These are phyloP conservation scores for Auricularia auricula-judae DNA, from an alignment of 768 basidiomycete species.

Conservation along the genomic window DNA sequence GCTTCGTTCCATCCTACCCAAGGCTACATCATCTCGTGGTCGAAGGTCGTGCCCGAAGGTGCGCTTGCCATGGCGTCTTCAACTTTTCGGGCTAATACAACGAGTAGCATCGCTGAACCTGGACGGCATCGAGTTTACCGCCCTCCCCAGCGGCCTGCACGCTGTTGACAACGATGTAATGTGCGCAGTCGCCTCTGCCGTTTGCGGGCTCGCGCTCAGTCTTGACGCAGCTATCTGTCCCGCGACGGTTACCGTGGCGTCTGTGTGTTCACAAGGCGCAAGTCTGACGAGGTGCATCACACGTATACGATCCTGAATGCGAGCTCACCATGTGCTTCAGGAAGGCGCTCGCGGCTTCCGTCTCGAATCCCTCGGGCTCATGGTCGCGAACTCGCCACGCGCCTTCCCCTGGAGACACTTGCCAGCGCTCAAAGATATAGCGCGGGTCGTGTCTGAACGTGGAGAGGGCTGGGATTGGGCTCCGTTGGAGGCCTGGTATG, in stretches of 20 bases:
- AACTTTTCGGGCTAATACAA: neutral
- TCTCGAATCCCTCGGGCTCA: conserved; percentile 65
- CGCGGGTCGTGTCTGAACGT: conserved; percentile 20
- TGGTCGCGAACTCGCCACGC: conserved; percentile 51
- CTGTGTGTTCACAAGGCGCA: conserved; percentile 59
- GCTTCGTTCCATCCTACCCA: conserved; percentile 76
- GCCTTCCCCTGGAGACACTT: conserved; percentile 73
- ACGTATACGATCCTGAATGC: neutral
- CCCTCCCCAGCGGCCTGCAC: conserved; percentile 74
- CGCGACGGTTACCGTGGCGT: conserved; percentile 61
- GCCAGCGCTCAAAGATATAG: conserved; percentile 46
- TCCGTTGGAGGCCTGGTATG: conserved; percentile 5
- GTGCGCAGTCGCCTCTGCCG: conserved; percentile 30
- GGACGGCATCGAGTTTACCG: conserved; percentile 67
- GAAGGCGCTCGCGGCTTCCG: conserved; percentile 70
- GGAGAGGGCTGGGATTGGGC: conserved; percentile 19
- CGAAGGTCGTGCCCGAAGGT: conserved; percentile 60
- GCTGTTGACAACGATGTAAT: conserved; percentile 69
- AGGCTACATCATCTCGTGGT: conserved; percentile 76
- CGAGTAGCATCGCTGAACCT: conserved; percentile 31
- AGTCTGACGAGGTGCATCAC: conserved; percentile 38
- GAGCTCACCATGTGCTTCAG: conserved; percentile 2
- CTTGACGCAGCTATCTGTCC: conserved; percentile 49
- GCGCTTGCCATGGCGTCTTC: conserved; percentile 8
- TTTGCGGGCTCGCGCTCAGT: neutral